phyloP scores from a whole-genome alignment of 495 filamentous ascomycete species.

The Hyaloscypha finlandica region DNA sequence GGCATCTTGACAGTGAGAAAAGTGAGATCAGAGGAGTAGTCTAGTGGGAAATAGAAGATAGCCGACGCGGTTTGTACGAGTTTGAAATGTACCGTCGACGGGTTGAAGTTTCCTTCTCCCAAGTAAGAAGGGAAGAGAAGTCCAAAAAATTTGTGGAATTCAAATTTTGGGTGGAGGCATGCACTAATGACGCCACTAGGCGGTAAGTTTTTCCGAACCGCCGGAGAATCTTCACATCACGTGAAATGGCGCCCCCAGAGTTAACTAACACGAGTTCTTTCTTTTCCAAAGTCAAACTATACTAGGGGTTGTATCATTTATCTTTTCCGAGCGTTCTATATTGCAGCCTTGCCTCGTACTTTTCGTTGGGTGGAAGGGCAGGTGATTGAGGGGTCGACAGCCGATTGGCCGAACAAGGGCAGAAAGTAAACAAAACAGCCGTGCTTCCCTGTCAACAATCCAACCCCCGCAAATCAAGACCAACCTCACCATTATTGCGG shows the following conservation, averaged over 20 bases:
- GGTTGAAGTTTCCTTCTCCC: constrained; percentile 60
- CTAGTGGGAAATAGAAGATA: constrained; percentile 25
- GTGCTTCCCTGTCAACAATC: constrained; percentile 7
- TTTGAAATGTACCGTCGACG: constrained; percentile 44
- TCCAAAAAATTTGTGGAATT: constrained; percentile 41
- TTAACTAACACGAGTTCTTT: neutral
- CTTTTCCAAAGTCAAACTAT: neutral
- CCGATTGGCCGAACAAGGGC: neutral
- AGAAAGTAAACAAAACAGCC: constrained; percentile 13
- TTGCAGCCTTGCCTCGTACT: neutral
- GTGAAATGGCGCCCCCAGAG: neutral
- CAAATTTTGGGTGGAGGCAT: constrained; percentile 37
- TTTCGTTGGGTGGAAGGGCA: neutral
- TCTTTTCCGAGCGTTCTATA: neutral
- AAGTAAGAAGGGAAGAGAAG: constrained; percentile 56
- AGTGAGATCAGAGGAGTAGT: constrained; percentile 13
- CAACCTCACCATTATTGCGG: constrained; percentile 17
- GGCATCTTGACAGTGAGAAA: constrained; percentile 57
- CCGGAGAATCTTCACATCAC: neutral
- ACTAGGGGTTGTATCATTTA: neutral
- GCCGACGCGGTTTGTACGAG: constrained; percentile 21
- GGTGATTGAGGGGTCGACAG: neutral
- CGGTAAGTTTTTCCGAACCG: constrained; percentile 16
- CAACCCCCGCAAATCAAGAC: constrained; percentile 13
- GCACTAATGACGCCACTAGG: constrained; percentile 14